These are phyloP conservation scores for Tilletiaria anomala DNA, from an alignment of 1,284 basidiomycete genomes.

Conservation along the genomic window DNA sequence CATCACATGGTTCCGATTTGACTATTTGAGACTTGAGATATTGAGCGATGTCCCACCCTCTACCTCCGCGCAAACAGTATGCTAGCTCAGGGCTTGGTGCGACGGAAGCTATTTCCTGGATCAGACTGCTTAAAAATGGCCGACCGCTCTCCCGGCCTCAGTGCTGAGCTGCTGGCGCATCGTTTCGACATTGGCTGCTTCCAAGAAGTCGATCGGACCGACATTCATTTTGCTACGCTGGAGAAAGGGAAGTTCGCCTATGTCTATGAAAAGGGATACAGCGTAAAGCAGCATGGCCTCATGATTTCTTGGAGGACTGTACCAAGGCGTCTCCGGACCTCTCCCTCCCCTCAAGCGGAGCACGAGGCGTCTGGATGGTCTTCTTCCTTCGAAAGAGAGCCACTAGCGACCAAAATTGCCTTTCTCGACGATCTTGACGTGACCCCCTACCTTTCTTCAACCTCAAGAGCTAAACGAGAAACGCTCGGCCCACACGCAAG, in stretches of 20 bases:
- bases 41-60: background rate
- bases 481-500: background rate
- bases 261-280: conserved; percentile 32
- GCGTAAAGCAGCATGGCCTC: conserved; percentile 33
- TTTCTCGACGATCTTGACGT: conserved; percentile 21
- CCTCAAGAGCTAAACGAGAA: too few species aligned
- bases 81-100: conserved; percentile 30
- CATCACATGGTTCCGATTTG: background rate
- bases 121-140: conserved; percentile 41
- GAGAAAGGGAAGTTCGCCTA: conserved; percentile 19
- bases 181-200: conserved; percentile 40
- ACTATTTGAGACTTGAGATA: background rate
- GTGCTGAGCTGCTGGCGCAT: conserved; percentile 27
- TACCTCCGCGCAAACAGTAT: background rate
- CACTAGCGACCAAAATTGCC: conserved; percentile 7
- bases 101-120: conserved; percentile 41
- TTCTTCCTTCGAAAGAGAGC: conserved; percentile 4
- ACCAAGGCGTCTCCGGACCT: background rate
- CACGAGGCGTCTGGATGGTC: background rate
- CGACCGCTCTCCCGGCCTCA: conserved; percentile 25
- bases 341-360: background rate
- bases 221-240: conserved; percentile 26
- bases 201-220: conserved; percentile 41
- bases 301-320: conserved; percentile 24
- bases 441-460: background rate